A percentile compares a stretch with the other conserved stretches of the same genome.
Conservation (phyloP, 2,329 filamentous ascomycete genomes). For the Ophiostoma novo-ulmi region DNA sequence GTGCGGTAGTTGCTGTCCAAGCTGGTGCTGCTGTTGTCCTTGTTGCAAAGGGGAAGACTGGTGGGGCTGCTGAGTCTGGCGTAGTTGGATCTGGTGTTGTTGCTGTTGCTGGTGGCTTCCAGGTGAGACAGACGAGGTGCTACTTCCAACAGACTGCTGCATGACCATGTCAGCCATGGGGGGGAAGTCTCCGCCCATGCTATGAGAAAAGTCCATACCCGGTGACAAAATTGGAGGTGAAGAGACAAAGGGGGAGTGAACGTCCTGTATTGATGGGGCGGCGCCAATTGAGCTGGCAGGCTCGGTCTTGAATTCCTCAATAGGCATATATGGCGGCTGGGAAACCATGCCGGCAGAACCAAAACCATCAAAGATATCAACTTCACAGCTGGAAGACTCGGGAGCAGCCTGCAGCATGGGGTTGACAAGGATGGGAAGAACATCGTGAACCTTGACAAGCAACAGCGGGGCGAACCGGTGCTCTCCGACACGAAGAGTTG, state of each 20-base stretch:
- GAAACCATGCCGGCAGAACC: constrained; percentile 59
- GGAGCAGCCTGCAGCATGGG: constrained; percentile 57
- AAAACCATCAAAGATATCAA: constrained; percentile 63
- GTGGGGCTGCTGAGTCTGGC: constrained; percentile 28
- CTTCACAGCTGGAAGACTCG: constrained; percentile 40
- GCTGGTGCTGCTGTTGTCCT: constrained; percentile 16
- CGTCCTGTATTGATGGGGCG: constrained; percentile 37
- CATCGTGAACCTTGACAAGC: constrained; percentile 68
- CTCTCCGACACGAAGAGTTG: constrained; percentile 67
- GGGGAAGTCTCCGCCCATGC: constrained; percentile 41
- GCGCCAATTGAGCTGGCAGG: constrained; percentile 37
- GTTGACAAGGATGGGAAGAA: constrained; percentile 58
- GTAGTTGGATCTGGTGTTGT: constrained; percentile 27
- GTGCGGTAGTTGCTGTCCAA: constrained; percentile 18
- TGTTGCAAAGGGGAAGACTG: constrained; percentile 16
- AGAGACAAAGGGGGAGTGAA: constrained; percentile 48
- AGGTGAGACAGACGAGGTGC: constrained; percentile 35
- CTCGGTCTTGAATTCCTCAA: constrained; percentile 48
- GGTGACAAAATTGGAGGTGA: constrained; percentile 53
- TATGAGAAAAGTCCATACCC: constrained; percentile 45
- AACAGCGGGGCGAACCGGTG: constrained; percentile 73
- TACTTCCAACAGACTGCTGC: constrained; percentile 36
- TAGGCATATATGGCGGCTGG: constrained; percentile 39
- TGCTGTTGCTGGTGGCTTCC: constrained; percentile 16
- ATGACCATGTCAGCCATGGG: constrained; percentile 52